These are phyloP conservation scores for Letharia columbiana DNA, from an alignment of 495 filamentous ascomycete species.

Conservation along the genomic window DNA sequence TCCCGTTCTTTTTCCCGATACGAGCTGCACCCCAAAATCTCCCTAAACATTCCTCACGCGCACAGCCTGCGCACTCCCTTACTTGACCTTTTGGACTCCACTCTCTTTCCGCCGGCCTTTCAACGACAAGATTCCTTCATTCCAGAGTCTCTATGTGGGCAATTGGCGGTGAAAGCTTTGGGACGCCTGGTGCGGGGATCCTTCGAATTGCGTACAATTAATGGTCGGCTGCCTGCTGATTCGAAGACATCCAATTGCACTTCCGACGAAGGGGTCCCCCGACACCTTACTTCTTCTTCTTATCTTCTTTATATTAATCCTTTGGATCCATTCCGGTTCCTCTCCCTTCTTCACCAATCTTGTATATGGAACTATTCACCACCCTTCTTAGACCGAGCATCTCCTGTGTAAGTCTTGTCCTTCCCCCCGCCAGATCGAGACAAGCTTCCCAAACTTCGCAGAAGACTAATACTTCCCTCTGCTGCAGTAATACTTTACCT, in stretches of 20 bases:
- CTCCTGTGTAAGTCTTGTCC: conserved; percentile 20
- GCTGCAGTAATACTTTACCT: conserved; percentile 9
- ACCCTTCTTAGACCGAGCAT: conserved; percentile 12
- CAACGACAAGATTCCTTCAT: conserved; percentile 20
- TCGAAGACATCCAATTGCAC: conserved; percentile 18
- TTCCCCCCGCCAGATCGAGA: not conserved
- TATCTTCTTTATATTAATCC: conserved; percentile 26
- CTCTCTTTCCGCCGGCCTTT: not conserved
- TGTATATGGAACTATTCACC: conserved; percentile 17
- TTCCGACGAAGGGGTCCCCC: conserved; percentile 21
- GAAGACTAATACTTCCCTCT: conserved; percentile 14
- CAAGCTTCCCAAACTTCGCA: not conserved
- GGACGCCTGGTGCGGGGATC: conserved; percentile 24
- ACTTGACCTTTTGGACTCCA: conserved; percentile 5
- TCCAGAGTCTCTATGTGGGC: conserved; percentile 26
- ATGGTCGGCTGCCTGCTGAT: conserved; percentile 29
- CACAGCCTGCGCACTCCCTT: conserved; percentile 25
- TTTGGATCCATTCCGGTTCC: conserved; percentile 29
- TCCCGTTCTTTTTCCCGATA: conserved; percentile 29
- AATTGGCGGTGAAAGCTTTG: conserved; percentile 18
- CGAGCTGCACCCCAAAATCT: conserved; percentile 22
- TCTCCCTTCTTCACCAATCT: conserved; percentile 11
- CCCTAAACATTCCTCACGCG: conserved; percentile 25
- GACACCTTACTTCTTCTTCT: conserved; percentile 25
- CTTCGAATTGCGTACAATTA: conserved; percentile 20